Percentiles rank a stretch among this genome's conserved stretches.
Conservation (phyloP, 2,329 filamentous ascomycete genomes). For the Trichoderma sp. region DNA sequence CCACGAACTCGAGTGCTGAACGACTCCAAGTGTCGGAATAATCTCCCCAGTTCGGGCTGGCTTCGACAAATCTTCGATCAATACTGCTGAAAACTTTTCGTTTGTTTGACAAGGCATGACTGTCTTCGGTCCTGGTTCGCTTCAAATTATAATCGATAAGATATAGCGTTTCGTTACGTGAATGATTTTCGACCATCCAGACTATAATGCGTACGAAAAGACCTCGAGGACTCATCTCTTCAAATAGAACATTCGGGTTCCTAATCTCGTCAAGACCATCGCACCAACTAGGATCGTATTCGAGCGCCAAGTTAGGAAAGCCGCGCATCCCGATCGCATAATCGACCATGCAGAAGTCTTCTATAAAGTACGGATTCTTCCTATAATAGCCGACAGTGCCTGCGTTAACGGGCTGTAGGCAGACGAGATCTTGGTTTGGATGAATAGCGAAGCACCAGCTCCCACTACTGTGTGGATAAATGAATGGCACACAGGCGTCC, state of each 20-base stretch:
- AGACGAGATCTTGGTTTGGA: background rate
- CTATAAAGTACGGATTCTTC: background rate
- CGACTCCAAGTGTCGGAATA: background rate
- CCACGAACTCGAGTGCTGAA: background rate
- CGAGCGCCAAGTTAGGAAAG: background rate
- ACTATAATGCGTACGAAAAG: background rate
- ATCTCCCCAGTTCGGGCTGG: background rate
- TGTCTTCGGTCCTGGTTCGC: background rate
- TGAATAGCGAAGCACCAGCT: conserved; percentile 2
- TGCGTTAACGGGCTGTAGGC: background rate
- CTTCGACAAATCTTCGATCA: background rate
- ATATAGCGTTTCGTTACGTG: background rate
- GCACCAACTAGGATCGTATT: background rate
- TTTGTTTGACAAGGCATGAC: background rate
- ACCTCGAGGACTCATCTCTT: background rate
- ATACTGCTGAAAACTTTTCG: background rate
- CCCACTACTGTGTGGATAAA: background rate
- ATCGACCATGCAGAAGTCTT: background rate
- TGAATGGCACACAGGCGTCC: background rate
- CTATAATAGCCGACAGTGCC: background rate
- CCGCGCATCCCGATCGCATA: background rate
- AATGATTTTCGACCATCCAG: background rate
- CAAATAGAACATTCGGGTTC: background rate
- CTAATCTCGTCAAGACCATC: background rate
- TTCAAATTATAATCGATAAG: conserved; percentile 5